These are phyloP conservation scores for Yamadazyma membranifaciens DNA, from an alignment of 1,139 yeast genomes.

Conservation along the genomic window DNA sequence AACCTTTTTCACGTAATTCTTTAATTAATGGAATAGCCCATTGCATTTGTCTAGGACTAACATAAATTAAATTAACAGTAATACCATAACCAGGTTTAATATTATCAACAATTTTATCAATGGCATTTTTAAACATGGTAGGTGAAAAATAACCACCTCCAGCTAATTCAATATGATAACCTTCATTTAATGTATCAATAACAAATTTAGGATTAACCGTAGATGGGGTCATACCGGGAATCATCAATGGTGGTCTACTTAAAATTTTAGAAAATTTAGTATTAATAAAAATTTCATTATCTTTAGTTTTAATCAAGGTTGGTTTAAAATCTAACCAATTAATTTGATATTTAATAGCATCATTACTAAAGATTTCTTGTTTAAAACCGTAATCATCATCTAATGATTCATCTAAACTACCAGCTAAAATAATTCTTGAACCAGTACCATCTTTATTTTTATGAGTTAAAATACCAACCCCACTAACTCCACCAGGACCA, in stretches of 20 bases:
- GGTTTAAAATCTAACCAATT: conserved; percentile 94
- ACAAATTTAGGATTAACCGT: conserved; percentile 94
- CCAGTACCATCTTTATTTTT: conserved; percentile 99
- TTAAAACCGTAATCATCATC: conserved; percentile 87
- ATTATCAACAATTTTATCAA: conserved; percentile 64
- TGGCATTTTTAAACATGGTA: conserved; percentile 66
- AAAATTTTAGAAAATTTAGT: conserved; percentile 90
- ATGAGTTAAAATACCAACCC: conserved; percentile 93
- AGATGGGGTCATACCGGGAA: conserved; percentile 99
- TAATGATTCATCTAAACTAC: conserved; percentile 65
- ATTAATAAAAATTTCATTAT: conserved; percentile 80
- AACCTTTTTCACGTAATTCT: conserved; percentile 84
- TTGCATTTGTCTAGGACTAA: conserved; percentile 95
- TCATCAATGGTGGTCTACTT: conserved; percentile 95
- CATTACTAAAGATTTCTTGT: conserved; percentile 79
- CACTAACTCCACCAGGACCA: conserved; percentile 99
- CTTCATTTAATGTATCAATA: conserved; percentile 90
- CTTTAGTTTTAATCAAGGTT: conserved; percentile 66
- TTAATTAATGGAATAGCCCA: conserved; percentile 98
- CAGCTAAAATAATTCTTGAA: conserved; percentile 89
- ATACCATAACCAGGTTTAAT: conserved; percentile 85
- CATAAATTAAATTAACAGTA: conserved; percentile 89
- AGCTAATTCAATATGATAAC: conserved; percentile 95
- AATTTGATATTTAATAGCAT: conserved; percentile 72
- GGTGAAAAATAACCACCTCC: conserved; percentile 97